Conservation (phyloP, 192 early-diverging fungal genomes). For the Entophlyctis luteolus region DNA sequence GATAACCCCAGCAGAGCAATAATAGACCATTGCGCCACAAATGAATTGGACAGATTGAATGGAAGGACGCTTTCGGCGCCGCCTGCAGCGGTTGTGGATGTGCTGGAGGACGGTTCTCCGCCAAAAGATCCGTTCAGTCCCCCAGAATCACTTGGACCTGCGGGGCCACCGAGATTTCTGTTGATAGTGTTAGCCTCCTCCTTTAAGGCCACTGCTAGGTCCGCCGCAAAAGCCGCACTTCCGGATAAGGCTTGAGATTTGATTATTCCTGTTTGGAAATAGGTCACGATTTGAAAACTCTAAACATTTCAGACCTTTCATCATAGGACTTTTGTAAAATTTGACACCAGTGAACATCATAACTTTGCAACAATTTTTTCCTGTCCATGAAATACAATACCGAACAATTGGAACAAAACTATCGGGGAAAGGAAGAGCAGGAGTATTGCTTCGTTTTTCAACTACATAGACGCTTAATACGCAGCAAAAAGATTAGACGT, state of each 20-base stretch:
- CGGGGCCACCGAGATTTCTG: neutral
- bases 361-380: slow-evolving; percentile 50
- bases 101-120: neutral
- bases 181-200: slow-evolving; percentile 27
- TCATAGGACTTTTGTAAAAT: slow-evolving; percentile 66
- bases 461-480: slow-evolving; percentile 43
- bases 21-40: slow-evolving; percentile 17
- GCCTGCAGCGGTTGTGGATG: neutral
- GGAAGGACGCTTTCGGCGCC: slow-evolving; percentile 19
- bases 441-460: slow-evolving; percentile 42
- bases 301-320: slow-evolving; percentile 49
- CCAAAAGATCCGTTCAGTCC: neutral
- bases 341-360: slow-evolving; percentile 53
- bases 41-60: slow-evolving; percentile 21
- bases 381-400: slow-evolving; percentile 66
- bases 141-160: neutral
- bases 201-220: slow-evolving; percentile 48
- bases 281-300: slow-evolving; percentile 2
- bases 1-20: slow-evolving; percentile 9
- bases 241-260: slow-evolving; percentile 57
- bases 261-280: slow-evolving; percentile 45
- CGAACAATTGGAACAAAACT: slow-evolving; percentile 58
- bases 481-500: slow-evolving; percentile 2
- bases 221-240: slow-evolving; percentile 46
- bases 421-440: slow-evolving; percentile 66